Evolutionary conservation across 139 green algal genomes (phyloP).

Genomic region (Tetraselmis chui): DNA sequence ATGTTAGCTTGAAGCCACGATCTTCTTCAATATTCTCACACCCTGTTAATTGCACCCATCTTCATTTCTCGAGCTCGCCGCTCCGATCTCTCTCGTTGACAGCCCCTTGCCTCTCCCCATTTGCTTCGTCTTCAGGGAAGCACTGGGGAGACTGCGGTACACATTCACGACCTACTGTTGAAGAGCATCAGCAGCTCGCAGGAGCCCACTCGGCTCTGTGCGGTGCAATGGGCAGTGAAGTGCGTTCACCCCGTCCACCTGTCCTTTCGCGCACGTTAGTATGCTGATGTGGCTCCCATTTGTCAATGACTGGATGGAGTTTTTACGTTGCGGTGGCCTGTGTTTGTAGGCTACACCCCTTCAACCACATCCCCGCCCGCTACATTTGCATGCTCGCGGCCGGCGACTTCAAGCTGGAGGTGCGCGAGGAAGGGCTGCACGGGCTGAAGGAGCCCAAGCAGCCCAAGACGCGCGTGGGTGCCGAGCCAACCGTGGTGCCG

Average conservation of each 20-base stretch:
- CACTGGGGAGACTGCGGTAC: constrained; percentile 9
- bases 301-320: too few species aligned
- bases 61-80: too few species aligned
- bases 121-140: neutral
- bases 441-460: constrained; percentile 30
- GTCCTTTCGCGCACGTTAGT: too few species aligned
- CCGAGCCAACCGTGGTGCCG: neutral
- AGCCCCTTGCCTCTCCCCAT: too few species aligned
- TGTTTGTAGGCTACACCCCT: constrained; percentile 66
- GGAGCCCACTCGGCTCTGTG: constrained; percentile 49
- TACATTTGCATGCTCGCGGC: constrained; percentile 50
- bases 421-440: constrained; percentile 28
- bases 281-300: too few species aligned
- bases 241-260: too few species aligned
- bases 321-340: too few species aligned
- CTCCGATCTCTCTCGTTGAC: too few species aligned
- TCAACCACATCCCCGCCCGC: constrained; percentile 46
- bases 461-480: neutral
- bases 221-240: constrained; percentile 69
- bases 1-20: too few species aligned
- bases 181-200: constrained; percentile 31
- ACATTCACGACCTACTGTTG: constrained; percentile 53
- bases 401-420: constrained; percentile 51
- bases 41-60: too few species aligned
- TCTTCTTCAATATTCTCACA: too few species aligned